Evolutionary conservation across 2,329 filamentous ascomycete species (phyloP).

Genomic region (Calonectria pseudoturangicola): DNA sequence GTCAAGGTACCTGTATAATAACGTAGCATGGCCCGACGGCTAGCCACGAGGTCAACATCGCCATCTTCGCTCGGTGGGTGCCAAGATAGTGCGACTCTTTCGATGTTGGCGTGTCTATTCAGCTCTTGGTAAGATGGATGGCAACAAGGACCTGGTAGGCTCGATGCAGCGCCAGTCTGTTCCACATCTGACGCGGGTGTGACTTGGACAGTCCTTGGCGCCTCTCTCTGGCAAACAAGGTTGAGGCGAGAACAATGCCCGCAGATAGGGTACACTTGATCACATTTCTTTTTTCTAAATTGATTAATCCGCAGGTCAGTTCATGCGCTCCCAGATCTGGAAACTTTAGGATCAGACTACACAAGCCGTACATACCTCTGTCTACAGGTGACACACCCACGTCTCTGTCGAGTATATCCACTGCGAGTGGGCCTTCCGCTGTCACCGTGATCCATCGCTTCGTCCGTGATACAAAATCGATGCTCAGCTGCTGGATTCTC

Average conservation of each 20-base stretch:
- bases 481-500: not conserved
- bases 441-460: conserved; percentile 5
- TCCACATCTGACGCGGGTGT: not conserved
- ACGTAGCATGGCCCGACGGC: conserved; percentile 44
- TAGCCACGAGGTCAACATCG: conserved; percentile 29
- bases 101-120: conserved; percentile 3
- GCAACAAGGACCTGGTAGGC: not conserved
- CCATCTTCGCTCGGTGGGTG: not conserved
- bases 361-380: conserved; percentile 32
- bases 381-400: conserved; percentile 49
- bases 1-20: conserved; percentile 45
- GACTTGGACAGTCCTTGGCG: conserved; percentile 26
- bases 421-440: conserved; percentile 17
- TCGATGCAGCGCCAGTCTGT: not conserved
- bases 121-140: conserved; percentile 18
- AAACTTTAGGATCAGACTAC: not conserved
- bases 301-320: not conserved
- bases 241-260: conserved; percentile 47
- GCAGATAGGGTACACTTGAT: conserved; percentile 43
- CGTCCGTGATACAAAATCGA: not conserved
- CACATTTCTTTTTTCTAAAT: conserved; percentile 47
- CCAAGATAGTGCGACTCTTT: not conserved
- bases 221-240: conserved; percentile 42
- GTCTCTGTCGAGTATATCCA: conserved; percentile 48
- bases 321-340: not conserved